Conservation (phyloP, 768 basidiomycete species). For the Clavaria fumosa region DNA sequence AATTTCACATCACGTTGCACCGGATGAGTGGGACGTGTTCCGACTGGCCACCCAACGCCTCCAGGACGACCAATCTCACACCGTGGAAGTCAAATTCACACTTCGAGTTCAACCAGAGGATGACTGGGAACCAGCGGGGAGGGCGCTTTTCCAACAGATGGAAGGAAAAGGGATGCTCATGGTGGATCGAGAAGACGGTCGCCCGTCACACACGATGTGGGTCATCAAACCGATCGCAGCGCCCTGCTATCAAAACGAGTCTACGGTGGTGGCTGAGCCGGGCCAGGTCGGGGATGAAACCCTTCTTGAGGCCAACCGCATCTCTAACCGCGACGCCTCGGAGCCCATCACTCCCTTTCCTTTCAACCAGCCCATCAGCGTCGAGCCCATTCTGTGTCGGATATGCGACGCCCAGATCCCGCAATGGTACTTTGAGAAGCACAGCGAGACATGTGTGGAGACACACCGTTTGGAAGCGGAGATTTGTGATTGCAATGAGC, state of each 20-base stretch:
- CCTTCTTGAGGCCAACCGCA: slow-evolving; percentile 25
- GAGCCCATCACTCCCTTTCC: slow-evolving; percentile 60
- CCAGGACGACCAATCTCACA: slow-evolving; percentile 84
- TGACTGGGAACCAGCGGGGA: slow-evolving; percentile 38
- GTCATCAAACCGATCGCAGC: slow-evolving; percentile 73
- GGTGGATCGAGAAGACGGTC: slow-evolving; percentile 78
- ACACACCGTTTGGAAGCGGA: slow-evolving; percentile 93
- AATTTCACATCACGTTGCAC: slow-evolving; percentile 68
- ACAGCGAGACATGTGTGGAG: slow-evolving; percentile 97
- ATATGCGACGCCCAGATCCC: slow-evolving; percentile 96
- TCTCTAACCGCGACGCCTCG: slow-evolving; percentile 19
- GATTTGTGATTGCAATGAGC: slow-evolving; percentile 87
- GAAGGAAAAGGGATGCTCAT: slow-evolving; percentile 99
- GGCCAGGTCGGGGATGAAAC: slow-evolving; percentile 26
- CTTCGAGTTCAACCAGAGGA: slow-evolving; percentile 57
- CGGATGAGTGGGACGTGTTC: slow-evolving; percentile 71
- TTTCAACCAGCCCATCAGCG: slow-evolving; percentile 61
- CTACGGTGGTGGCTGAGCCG: slow-evolving; percentile 39
- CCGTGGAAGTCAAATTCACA: slow-evolving; percentile 82
- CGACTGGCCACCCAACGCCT: slow-evolving; percentile 73
- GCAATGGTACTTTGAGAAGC: slow-evolving; percentile 99
- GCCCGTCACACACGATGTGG: slow-evolving; percentile 96
- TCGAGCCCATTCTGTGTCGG: slow-evolving; percentile 78
- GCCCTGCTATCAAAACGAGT: slow-evolving; percentile 52
- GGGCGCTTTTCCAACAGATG: slow-evolving; percentile 65